phyloP scores from a whole-genome alignment of 805 yeast species.

The Candida montana region DNA sequence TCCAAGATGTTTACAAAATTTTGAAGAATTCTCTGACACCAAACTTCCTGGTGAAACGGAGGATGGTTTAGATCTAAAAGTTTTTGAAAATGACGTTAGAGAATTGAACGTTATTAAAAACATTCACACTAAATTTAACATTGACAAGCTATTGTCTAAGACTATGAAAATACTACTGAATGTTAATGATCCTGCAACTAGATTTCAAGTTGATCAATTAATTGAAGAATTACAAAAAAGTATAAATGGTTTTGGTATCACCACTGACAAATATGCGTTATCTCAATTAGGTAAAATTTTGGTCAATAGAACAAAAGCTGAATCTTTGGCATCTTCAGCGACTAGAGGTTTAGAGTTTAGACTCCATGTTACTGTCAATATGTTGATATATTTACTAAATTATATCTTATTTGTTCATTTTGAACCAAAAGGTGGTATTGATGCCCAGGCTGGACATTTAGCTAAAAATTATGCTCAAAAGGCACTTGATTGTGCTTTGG shows the following conservation, averaged over 20 bases:
- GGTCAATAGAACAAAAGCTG: slow-evolving; percentile 19
- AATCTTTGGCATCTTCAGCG: slow-evolving; percentile 25
- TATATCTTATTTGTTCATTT: slow-evolving; percentile 43
- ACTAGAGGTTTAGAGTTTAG: slow-evolving; percentile 35
- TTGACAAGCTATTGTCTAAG: slow-evolving; percentile 37
- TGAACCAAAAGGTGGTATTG: slow-evolving; percentile 36
- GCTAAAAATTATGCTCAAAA: slow-evolving; percentile 38
- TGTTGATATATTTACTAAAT: slow-evolving; percentile 45
- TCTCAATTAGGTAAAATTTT: slow-evolving; percentile 29
- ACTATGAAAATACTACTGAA: slow-evolving; percentile 34
- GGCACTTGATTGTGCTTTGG: slow-evolving; percentile 37
- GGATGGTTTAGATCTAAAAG: slow-evolving; percentile 17
- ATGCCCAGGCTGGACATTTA: slow-evolving; percentile 28
- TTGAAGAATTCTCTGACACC: slow-evolving; percentile 38
- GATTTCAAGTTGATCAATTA: slow-evolving; percentile 33
- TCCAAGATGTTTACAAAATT: slow-evolving; percentile 32
- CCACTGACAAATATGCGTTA: slow-evolving; percentile 28
- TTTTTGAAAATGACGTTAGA: slow-evolving; percentile 27
- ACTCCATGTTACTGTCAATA: slow-evolving; percentile 37
- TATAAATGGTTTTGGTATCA: slow-evolving; percentile 27
- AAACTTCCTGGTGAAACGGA: slow-evolving; percentile 33
- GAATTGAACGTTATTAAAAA: slow-evolving; percentile 45
- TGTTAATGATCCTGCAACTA: slow-evolving; percentile 36
- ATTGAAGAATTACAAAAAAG: slow-evolving; percentile 29
- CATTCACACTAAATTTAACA: slow-evolving; percentile 40